Percentiles rank a stretch among this genome's conserved stretches.
Evolutionary conservation across 108 stramenopile species (phyloP).

Genomic region (Skeletonema menzelii): DNA sequence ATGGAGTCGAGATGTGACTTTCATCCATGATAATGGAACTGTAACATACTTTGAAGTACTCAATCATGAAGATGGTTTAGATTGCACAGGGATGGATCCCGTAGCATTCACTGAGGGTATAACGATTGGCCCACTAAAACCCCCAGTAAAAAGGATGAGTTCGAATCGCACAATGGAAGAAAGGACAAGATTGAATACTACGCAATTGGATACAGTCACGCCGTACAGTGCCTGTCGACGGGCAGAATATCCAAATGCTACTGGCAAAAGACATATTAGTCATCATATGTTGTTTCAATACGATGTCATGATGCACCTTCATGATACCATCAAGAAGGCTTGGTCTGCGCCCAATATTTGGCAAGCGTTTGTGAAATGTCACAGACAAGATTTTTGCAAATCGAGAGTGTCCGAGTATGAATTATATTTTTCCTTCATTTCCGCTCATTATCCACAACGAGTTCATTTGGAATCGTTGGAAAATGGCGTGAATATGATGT

Average conservation of each 20-base stretch:
- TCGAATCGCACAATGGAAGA: background rate
- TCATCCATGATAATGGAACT: constrained; percentile 23
- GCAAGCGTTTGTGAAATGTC: constrained; percentile 13
- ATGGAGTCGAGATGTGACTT: constrained; percentile 29
- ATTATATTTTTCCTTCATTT: constrained; percentile 26
- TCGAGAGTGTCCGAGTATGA: constrained; percentile 33
- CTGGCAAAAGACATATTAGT: constrained; percentile 28
- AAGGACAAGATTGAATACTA: background rate
- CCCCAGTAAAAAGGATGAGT: background rate
- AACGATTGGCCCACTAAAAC: constrained; percentile 1
- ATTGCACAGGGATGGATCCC: constrained; percentile 26
- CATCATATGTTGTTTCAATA: constrained; percentile 45
- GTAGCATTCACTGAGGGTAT: constrained; percentile 31
- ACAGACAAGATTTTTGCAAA: constrained; percentile 7
- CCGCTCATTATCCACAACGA: constrained; percentile 17
- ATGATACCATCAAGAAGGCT: background rate
- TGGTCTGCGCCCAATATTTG: constrained; percentile 24
- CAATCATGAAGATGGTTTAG: background rate
- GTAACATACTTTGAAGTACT: constrained; percentile 26
- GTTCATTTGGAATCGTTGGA: constrained; percentile 15
- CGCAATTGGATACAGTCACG: constrained; percentile 10
- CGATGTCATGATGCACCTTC: constrained; percentile 38
- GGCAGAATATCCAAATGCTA: constrained; percentile 19
- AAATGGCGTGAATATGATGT: constrained; percentile 14
- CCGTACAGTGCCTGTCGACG: constrained; percentile 33